These are phyloP conservation scores for Plantago major DNA, from an alignment of 257 asterid species.

Conservation along the genomic window DNA sequence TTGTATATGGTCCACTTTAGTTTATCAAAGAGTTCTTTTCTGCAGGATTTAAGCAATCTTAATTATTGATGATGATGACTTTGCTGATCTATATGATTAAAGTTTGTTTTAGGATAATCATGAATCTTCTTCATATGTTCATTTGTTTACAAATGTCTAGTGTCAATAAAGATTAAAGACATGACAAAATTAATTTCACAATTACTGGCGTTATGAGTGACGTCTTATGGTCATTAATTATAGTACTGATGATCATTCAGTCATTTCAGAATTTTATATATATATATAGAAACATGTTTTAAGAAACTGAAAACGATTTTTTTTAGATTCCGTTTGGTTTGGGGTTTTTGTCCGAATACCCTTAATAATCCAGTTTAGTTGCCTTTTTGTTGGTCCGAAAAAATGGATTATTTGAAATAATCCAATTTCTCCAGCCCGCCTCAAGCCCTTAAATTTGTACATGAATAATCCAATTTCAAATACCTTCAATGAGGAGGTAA, in stretches of 20 bases:
- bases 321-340: too few relatives aligned
- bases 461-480: too few relatives aligned
- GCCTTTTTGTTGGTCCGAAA: too few relatives aligned
- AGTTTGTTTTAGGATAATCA: conserved; percentile 16
- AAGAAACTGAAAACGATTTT: neutral
- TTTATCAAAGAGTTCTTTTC: neutral
- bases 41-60: neutral
- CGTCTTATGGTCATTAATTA: neutral
- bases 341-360: too few relatives aligned
- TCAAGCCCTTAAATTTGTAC: too few relatives aligned
- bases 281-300: too few relatives aligned
- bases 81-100: conserved; percentile 3
- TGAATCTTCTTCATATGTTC: conserved; percentile 13
- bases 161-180: conserved; percentile 10
- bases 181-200: too few relatives aligned
- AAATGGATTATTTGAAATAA: too few relatives aligned
- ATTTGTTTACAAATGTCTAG: neutral
- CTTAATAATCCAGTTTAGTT: too few relatives aligned
- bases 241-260: neutral
- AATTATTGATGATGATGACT: neutral
- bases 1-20: conserved; percentile 15
- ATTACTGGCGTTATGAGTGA: neutral
- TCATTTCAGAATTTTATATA: neutral
- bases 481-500: too few relatives aligned
- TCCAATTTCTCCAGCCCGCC: too few relatives aligned